Evolutionary conservation across 768 basidiomycete genomes (phyloP).

Genomic region (Kwoniella europaea): DNA sequence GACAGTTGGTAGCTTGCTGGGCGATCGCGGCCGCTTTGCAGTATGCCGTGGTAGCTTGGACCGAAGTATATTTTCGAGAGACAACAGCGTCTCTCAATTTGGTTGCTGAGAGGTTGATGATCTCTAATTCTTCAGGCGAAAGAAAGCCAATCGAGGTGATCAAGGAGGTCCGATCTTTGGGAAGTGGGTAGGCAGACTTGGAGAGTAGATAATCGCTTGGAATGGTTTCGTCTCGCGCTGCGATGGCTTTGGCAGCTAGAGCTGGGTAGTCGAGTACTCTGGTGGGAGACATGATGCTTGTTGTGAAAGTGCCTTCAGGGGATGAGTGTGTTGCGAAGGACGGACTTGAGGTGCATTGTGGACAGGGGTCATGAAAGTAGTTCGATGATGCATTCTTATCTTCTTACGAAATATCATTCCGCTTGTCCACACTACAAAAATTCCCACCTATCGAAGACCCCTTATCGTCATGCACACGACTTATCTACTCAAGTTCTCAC

Average conservation of each 20-base stretch:
- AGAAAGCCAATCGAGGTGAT: conserved; percentile 11
- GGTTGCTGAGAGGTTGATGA: conserved; percentile 30
- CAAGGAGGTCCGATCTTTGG: conserved; percentile 8
- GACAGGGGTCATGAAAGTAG: no score
- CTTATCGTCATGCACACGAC: neutral
- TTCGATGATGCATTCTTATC: neutral
- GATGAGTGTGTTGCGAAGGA: no score
- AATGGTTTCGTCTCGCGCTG: conserved; percentile 10
- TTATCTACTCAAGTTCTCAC: neutral
- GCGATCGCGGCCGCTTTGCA: conserved; percentile 35
- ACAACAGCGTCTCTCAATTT: conserved; percentile 29
- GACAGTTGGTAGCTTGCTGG: conserved; percentile 53
- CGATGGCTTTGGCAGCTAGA: conserved; percentile 1
- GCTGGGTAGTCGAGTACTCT: neutral
- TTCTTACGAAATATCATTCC: neutral
- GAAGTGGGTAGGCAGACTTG: neutral
- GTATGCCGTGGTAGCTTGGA: conserved; percentile 38
- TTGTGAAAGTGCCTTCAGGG: neutral
- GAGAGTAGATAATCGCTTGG: conserved; percentile 22
- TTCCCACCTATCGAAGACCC: neutral
- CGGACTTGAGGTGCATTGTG: no score
- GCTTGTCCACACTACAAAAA: neutral
- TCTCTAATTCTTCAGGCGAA: conserved; percentile 21
- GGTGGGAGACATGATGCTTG: neutral
- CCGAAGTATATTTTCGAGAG: conserved; percentile 25